These are phyloP conservation scores for Leccinum ochraceum DNA, from an alignment of 768 basidiomycete genomes.

Conservation along the genomic window DNA sequence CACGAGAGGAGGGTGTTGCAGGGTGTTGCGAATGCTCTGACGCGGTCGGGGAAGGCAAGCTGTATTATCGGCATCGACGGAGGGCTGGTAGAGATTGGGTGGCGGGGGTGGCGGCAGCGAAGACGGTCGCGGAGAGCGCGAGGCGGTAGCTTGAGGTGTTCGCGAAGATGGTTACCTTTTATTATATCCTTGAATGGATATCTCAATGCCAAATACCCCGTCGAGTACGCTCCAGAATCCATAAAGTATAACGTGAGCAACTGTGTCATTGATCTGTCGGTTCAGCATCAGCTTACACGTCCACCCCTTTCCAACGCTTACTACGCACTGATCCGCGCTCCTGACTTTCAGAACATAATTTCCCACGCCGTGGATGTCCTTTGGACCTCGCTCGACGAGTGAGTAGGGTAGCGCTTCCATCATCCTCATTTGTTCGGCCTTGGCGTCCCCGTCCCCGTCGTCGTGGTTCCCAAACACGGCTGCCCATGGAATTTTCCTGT, in stretches of 20 bases:
- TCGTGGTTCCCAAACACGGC: conserved; percentile 97
- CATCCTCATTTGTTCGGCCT: conserved; percentile 64
- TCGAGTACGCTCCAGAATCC: conserved; percentile 39
- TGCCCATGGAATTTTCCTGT: conserved; percentile 83
- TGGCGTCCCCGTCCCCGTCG: conserved; percentile 62
- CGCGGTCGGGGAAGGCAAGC: too few species aligned
- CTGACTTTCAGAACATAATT: conserved; percentile 87
- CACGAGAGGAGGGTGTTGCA: too few species aligned
- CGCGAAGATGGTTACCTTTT: too few species aligned
- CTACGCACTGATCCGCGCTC: conserved; percentile 80
- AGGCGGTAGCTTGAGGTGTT: too few species aligned
- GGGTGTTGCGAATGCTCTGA: too few species aligned
- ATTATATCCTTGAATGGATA: too few species aligned
- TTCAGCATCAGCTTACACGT: conserved; percentile 8
- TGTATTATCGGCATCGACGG: too few species aligned
- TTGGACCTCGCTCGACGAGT: conserved; percentile 77
- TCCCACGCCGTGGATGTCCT: conserved; percentile 83
- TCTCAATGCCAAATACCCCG: too few species aligned
- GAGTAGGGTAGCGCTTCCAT: conserved; percentile 86
- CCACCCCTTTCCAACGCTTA: not conserved
- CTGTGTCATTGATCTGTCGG: conserved; percentile 77
- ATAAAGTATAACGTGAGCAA: conserved; percentile 90
- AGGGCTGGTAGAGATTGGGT: too few species aligned
- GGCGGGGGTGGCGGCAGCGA: too few species aligned
- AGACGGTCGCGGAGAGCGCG: too few species aligned